A percentile compares a stretch with the other conserved stretches of the same genome.
Evolutionary conservation across 2,329 filamentous ascomycete species (phyloP).

Genomic region (Capronia coronata): DNA sequence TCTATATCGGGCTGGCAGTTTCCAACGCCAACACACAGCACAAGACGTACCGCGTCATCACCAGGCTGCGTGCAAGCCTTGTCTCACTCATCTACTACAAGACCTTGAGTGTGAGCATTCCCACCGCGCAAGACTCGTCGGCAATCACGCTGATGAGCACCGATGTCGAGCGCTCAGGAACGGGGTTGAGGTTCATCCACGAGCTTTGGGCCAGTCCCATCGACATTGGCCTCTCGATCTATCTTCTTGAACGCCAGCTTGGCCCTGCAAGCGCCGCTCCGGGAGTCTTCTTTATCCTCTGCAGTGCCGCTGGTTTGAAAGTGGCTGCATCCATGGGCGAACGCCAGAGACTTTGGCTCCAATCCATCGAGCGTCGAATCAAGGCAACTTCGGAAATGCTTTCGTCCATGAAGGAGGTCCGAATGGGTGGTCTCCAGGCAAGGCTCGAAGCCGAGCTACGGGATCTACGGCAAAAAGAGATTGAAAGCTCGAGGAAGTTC

Average conservation of each 20-base stretch:
- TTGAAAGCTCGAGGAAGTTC: no score
- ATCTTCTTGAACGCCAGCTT: conserved; percentile 38
- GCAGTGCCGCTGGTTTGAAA: no score
- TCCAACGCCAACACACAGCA: conserved; percentile 31
- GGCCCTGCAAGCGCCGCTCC: conserved; percentile 43
- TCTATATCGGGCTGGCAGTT: conserved; percentile 40
- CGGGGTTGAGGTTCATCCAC: conserved; percentile 39
- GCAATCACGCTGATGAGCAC: conserved; percentile 45
- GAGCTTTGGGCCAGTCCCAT: conserved; percentile 43
- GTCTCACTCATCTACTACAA: conserved; percentile 49
- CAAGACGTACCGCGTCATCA: conserved; percentile 39
- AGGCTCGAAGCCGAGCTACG: no score
- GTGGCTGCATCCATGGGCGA: no score
- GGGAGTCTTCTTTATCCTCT: conserved; percentile 36
- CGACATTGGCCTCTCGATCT: conserved; percentile 43
- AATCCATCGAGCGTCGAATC: no score
- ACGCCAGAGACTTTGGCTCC: no score
- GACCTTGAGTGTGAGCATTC: conserved; percentile 34
- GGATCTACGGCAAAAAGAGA: no score
- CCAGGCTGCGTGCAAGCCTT: conserved; percentile 40
- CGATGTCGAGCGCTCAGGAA: conserved; percentile 39
- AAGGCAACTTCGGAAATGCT: no score
- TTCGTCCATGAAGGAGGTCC: no score
- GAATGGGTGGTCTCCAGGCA: no score
- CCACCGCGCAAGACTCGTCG: conserved; percentile 34